Percentiles rank a stretch among this genome's conserved stretches.
These are phyloP conservation scores for Vanrija humicola DNA, from an alignment of 1,284 basidiomycete species.

Conservation along the genomic window DNA sequence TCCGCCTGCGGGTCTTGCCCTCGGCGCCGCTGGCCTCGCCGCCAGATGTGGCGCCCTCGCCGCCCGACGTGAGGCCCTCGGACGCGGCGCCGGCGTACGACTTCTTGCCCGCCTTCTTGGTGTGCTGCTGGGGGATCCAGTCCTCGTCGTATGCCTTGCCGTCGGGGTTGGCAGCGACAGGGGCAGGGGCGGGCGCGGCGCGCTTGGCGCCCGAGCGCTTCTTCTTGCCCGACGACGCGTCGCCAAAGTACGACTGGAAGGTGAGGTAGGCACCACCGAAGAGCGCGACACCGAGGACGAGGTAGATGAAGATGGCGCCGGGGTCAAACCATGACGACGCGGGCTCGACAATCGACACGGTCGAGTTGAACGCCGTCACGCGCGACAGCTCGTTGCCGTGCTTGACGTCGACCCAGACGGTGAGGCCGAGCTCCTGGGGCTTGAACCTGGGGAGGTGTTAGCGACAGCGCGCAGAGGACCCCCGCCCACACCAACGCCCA, in stretches of 20 bases:
- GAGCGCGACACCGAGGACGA: conserved; percentile 64
- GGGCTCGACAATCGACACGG: conserved; percentile 78
- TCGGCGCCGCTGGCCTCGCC: conserved; percentile 40
- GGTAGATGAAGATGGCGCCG: conserved; percentile 71
- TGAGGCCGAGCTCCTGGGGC: conserved; percentile 74
- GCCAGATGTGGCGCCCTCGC: conserved; percentile 30
- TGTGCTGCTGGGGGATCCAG: conserved; percentile 85
- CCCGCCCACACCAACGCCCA: too few species aligned
- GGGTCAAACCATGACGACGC: conserved; percentile 72
- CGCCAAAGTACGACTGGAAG: conserved; percentile 63
- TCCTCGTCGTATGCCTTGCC: conserved; percentile 81
- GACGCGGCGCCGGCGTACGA: conserved; percentile 44
- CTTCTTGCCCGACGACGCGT: conserved; percentile 22
- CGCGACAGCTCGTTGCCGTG: conserved; percentile 42
- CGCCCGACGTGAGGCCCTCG: conserved; percentile 3
- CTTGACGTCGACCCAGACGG: conserved; percentile 62
- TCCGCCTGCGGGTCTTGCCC: conserved; percentile 27
- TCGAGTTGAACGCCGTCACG: conserved; percentile 69
- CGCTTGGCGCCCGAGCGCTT: conserved; percentile 43
- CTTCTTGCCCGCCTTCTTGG: conserved; percentile 58
- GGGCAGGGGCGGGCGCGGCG: conserved; percentile 41
- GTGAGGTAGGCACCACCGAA: conserved; percentile 64
- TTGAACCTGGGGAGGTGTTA: conserved; percentile 43
- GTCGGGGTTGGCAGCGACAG: conserved; percentile 58
- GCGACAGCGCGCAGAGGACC: neutral